Percentiles rank a stretch among this genome's conserved stretches.
Conservation (phyloP, 257 asterid genomes). For the Penstemon eatonii region DNA sequence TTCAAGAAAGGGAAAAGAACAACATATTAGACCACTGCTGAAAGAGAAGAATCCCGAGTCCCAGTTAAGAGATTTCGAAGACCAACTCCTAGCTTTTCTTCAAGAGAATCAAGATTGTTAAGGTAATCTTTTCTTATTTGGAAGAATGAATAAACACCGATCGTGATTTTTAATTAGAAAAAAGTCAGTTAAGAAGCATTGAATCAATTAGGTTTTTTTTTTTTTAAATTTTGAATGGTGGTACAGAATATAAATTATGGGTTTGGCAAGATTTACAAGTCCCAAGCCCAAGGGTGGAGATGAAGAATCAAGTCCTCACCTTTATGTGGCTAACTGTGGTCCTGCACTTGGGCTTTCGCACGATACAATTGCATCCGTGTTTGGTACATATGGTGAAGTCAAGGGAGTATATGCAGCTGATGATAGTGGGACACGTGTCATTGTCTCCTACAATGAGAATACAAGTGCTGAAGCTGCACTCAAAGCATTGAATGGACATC, state of each 20-base stretch:
- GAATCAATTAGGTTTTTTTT: no score
- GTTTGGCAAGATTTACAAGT: conserved; percentile 66
- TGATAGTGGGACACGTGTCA: conserved; percentile 88
- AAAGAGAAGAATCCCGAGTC: no score
- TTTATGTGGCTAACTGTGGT: conserved; percentile 93
- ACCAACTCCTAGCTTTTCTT: no score
- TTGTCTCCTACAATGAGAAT: conserved; percentile 60
- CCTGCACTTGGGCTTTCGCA: conserved; percentile 81
- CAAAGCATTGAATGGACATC: conserved; percentile 57
- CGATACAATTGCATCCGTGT: conserved; percentile 59
- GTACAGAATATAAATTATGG: conserved; percentile 54
- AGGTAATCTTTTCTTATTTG: no score
- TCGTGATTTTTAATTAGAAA: no score
- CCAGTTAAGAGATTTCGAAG: no score
- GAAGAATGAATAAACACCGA: no score
- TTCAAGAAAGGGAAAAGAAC: no score
- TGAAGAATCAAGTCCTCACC: conserved; percentile 58
- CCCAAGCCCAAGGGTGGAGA: conserved; percentile 72
- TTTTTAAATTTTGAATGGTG: background rate
- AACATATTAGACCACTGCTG: no score
- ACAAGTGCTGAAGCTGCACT: conserved; percentile 63
- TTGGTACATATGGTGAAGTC: conserved; percentile 63
- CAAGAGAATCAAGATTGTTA: no score
- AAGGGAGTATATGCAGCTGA: conserved; percentile 81
- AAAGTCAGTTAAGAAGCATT: no score